These are phyloP conservation scores for Penicillium sp. DNA, from an alignment of 2,329 filamentous ascomycete species.

Conservation along the genomic window DNA sequence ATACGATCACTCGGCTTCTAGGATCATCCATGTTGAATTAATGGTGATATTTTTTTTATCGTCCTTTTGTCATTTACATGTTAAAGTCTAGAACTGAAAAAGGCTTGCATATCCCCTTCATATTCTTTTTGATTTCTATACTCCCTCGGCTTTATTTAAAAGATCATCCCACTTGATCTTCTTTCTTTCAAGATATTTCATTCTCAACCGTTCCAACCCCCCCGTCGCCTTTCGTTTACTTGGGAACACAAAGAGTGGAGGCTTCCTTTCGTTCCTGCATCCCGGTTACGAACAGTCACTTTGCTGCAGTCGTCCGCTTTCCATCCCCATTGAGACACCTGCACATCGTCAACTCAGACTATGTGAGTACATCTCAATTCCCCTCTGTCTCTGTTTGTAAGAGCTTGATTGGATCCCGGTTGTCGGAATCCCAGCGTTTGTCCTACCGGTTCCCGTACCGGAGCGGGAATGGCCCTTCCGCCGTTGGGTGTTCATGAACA, in stretches of 20 bases:
- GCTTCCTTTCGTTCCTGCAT: constrained; percentile 21
- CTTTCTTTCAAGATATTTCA: constrained; percentile 4
- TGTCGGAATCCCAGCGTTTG: constrained; percentile 5
- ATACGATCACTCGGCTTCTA: constrained; percentile 21
- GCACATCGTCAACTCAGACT: constrained; percentile 2
- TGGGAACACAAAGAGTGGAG: constrained; percentile 1
- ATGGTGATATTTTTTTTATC: constrained; percentile 2
- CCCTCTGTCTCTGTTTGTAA: not conserved
- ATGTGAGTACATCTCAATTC: constrained; percentile 17
- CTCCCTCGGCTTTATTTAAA: constrained; percentile 4
- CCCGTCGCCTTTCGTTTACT: constrained; percentile 11
- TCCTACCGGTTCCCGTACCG: constrained; percentile 13
- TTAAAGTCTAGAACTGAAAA: constrained; percentile 23
- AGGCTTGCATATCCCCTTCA: constrained; percentile 12
- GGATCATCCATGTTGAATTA: constrained; percentile 25
- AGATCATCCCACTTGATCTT: constrained; percentile 13
- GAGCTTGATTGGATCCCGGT: constrained; percentile 22
- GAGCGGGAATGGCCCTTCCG: constrained; percentile 1
- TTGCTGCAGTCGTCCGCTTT: constrained; percentile 19
- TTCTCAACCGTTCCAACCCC: constrained; percentile 5
- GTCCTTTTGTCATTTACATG: constrained; percentile 13
- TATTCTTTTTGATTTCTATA: not conserved
- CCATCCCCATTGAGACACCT: constrained; percentile 12
- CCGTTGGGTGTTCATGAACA: constrained; percentile 10
- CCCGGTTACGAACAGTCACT: constrained; percentile 19